Base-by-base conservation (phyloP, 768 basidiomycete species). In the Serendipita sp. region DNA sequence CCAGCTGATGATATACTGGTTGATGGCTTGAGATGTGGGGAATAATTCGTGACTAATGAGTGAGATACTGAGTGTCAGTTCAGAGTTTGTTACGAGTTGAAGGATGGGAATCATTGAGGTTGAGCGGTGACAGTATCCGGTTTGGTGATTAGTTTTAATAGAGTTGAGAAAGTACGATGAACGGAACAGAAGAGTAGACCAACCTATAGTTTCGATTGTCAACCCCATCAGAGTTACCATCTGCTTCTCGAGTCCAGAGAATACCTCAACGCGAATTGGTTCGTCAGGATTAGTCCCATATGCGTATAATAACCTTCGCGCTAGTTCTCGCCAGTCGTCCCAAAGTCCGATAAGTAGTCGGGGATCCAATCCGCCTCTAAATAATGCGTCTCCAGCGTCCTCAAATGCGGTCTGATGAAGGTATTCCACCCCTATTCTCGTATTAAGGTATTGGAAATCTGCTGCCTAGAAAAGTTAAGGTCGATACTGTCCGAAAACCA, bases 21-120 rank as follows among this genome's bases (percentile, higher is more conserved):
- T 69, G 83, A 78, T 18, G 84, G 87, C 29, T 82, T 73, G 68
- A 95, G 80, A 75, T 93, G 86, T 15, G 92, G 91, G 48, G 88
- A 88, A 73, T 94, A 93, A 71, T 93, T 92, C 78, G 82, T 81
- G 79, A 91, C 88, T 88, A 94, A 77, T 80, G 91, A 90, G 70
- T 78, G 81, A 74, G 81, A 81, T 81, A 93, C 92, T 93, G 77
- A 71, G 75, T 66, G 77, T 87, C 82, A 88, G 86, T 83, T 81
- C 81, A 70, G 67, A 73, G 63, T 68, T 67, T 36, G 66, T 64
- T 65, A 65, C 67, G 69, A 70, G 65, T 65, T 67, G 66, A 66
- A 65, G 52, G 50, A 66, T 63, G 64, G 62, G 68, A 64, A 65
- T 67, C 60, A 66, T 65, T 67, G 66, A 31, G 50, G 69, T 63